phyloP scores from a whole-genome alignment of 2,329 filamentous ascomycete genomes.

The Epichloe elymi region DNA sequence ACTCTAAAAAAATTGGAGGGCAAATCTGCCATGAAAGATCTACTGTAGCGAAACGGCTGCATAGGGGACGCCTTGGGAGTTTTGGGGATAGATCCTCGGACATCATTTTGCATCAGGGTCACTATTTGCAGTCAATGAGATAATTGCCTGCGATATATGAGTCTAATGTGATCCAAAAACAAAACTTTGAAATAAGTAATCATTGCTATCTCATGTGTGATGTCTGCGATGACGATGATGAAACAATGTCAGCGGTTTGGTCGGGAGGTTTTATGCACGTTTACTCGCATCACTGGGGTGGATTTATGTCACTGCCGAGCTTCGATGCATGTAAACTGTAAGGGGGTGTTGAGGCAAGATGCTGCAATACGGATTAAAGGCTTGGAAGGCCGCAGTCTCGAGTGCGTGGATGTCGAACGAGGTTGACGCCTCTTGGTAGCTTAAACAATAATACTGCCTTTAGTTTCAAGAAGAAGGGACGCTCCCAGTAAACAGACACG shows the following conservation, averaged over 20 bases:
- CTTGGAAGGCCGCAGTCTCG: too few species aligned
- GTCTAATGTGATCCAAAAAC: neutral
- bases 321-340: neutral
- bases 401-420: too few species aligned
- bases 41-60: constrained; percentile 17
- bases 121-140: constrained; percentile 24
- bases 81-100: constrained; percentile 34
- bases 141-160: constrained; percentile 14
- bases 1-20: constrained; percentile 29
- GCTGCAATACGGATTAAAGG: neutral
- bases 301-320: too few species aligned
- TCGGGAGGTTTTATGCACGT: too few species aligned
- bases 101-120: constrained; percentile 34
- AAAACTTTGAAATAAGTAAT: neutral
- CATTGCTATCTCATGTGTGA: neutral
- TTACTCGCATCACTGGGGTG: too few species aligned
- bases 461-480: too few species aligned
- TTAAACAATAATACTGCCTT: too few species aligned
- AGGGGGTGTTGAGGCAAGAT: neutral
- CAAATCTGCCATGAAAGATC: constrained; percentile 24
- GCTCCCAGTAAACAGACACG: too few species aligned
- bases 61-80: constrained; percentile 31
- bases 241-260: neutral
- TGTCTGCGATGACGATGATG: neutral
- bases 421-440: too few species aligned